These are phyloP conservation scores for Candida namnaoensis DNA, from an alignment of 805 yeast genomes.

Conservation along the genomic window DNA sequence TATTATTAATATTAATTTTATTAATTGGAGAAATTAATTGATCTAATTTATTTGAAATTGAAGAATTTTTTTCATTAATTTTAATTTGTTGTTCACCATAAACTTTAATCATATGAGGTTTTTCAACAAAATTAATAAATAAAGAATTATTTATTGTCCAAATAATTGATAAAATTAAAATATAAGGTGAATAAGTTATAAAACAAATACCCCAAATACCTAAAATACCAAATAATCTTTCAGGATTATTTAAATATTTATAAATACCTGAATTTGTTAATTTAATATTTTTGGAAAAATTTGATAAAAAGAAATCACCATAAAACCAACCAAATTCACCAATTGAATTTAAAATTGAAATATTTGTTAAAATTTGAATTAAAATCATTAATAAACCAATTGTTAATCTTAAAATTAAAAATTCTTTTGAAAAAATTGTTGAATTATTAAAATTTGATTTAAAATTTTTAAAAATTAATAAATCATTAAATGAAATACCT, in stretches of 20 bases:
- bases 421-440: too few species aligned
- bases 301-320: constrained; percentile 73
- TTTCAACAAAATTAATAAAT: constrained; percentile 67
- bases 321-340: constrained; percentile 89
- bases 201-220: constrained; percentile 71
- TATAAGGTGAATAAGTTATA: constrained; percentile 43
- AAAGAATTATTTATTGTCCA: constrained; percentile 63
- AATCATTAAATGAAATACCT: constrained; percentile 25
- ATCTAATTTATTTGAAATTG: too few species aligned
- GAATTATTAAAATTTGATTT: constrained; percentile 14
- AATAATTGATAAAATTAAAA: constrained; percentile 43
- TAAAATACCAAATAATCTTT: constrained; percentile 66
- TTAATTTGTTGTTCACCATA: constrained; percentile 59
- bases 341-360: constrained; percentile 58
- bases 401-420: constrained; percentile 44
- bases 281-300: constrained; percentile 34
- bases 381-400: constrained; percentile 46
- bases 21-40: too few species aligned
- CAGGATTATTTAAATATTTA: constrained; percentile 77
- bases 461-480: constrained; percentile 5
- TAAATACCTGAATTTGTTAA: constrained; percentile 76
- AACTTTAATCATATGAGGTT: constrained; percentile 66
- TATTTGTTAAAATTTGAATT: constrained; percentile 62
- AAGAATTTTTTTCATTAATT: constrained; percentile 36
- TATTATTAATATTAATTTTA: too few species aligned